Conservation (phyloP, 164 flowering plant species). For the Saururus chinensis region DNA sequence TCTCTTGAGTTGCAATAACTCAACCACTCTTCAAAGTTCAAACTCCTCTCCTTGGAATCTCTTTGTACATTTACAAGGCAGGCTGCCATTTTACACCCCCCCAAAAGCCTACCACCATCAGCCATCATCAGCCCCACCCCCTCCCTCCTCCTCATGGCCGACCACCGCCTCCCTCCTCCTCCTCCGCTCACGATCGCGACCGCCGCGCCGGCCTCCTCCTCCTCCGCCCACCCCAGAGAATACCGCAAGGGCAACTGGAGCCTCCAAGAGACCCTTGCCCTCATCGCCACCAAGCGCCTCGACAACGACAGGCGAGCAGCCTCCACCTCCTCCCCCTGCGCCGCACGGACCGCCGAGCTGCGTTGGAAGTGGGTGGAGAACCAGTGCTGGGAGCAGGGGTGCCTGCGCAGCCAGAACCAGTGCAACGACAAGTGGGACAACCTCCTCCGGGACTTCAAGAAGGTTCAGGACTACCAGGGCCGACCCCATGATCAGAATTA, state of each 20-base stretch:
- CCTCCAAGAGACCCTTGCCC: conserved; percentile 22
- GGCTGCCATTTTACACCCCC: too few species aligned
- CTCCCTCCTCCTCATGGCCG: too few species aligned
- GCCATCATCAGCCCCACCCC: conserved; percentile 20
- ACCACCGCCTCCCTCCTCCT: conserved; percentile 20
- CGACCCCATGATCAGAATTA: conserved; percentile 8
- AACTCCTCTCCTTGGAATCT: too few species aligned
- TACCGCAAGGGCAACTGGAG: conserved; percentile 3
- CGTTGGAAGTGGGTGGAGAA: conserved; percentile 43
- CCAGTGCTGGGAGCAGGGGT: conserved; percentile 31
- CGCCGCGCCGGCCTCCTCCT: conserved; percentile 19
- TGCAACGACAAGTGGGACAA: conserved; percentile 47
- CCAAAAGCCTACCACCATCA: conserved; percentile 17
- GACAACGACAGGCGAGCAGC: conserved; percentile 4
- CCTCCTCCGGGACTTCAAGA: conserved; percentile 34
- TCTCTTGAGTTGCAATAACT: too few species aligned
- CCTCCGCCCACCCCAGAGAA: conserved; percentile 17
- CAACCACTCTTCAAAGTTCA: too few species aligned
- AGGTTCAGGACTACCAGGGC: conserved; percentile 22
- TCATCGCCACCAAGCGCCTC: conserved; percentile 8
- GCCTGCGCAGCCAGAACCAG: conserved; percentile 34
- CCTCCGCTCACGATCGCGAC: conserved; percentile 22
- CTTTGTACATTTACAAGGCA: too few species aligned
- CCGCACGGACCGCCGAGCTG: conserved; percentile 17
- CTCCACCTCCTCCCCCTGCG: neutral